These are phyloP conservation scores for Chlorella sp. DNA, from an alignment of 139 green algal genomes.

Conservation along the genomic window DNA sequence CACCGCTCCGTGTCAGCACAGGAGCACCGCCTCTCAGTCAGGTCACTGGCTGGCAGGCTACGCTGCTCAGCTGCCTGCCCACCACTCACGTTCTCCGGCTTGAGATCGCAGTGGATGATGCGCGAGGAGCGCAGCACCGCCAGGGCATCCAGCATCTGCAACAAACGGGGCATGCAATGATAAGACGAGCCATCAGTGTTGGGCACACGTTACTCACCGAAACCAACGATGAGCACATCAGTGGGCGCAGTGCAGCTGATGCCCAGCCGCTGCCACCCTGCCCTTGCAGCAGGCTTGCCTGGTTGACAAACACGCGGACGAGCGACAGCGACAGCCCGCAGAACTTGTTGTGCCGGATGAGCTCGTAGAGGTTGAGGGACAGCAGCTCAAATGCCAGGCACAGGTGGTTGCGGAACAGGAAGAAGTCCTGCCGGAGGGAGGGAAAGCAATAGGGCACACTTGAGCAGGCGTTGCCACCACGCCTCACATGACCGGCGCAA, in stretches of 20 bases:
- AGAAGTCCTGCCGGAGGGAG: constrained; percentile 76
- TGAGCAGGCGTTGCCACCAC: no score
- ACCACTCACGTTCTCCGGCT: constrained; percentile 96
- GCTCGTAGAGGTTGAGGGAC: constrained; percentile 97
- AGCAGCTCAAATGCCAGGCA: constrained; percentile 99
- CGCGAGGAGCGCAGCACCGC: constrained; percentile 77
- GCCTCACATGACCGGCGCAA: no score
- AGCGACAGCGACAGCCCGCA: constrained; percentile 88
- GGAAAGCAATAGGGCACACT: background rate
- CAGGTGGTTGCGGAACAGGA: constrained; percentile 91
- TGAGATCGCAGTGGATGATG: constrained; percentile 99
- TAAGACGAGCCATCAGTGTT: no score
- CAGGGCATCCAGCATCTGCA: constrained; percentile 90
- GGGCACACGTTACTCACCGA: no score
- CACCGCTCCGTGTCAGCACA: no score
- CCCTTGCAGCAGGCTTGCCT: no score
- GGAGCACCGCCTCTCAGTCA: no score
- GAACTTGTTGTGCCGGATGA: constrained; percentile 95
- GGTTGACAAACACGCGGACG: constrained; percentile 82
- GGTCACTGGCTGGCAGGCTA: no score
- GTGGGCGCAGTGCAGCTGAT: no score
- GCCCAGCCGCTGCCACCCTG: no score
- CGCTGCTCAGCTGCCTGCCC: no score
- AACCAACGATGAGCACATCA: no score
- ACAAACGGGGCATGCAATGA: background rate